A percentile compares a stretch with the other conserved stretches of the same genome.
phyloP scores from a whole-genome alignment of 2,329 filamentous ascomycete genomes.

The Phialocephala sp. region DNA sequence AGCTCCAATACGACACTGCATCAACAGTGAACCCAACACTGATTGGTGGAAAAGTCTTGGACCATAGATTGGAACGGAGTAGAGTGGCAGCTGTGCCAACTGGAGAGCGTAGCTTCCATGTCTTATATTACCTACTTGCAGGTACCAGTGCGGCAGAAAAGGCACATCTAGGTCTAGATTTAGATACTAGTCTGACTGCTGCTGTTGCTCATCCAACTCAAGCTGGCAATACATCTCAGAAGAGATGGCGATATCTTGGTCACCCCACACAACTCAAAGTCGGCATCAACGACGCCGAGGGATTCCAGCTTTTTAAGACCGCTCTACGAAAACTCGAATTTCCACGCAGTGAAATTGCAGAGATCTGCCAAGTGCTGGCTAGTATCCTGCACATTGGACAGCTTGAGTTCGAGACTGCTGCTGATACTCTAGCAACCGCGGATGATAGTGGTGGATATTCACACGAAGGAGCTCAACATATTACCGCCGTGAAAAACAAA shows the following conservation, averaged over 20 bases:
- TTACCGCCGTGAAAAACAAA: slow-evolving; percentile 92
- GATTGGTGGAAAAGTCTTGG: slow-evolving; percentile 91
- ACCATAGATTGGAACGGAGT: slow-evolving; percentile 91
- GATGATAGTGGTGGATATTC: slow-evolving; percentile 97
- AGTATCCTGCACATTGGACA: slow-evolving; percentile 97
- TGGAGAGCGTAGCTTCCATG: slow-evolving; percentile 94
- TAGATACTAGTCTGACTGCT: slow-evolving; percentile 51
- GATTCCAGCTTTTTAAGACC: slow-evolving; percentile 97
- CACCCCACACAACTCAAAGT: slow-evolving; percentile 97
- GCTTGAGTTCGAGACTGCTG: slow-evolving; percentile 86
- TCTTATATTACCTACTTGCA: slow-evolving; percentile 92
- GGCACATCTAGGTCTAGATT: slow-evolving; percentile 72
- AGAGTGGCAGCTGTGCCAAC: slow-evolving; percentile 91
- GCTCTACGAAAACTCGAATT: slow-evolving; percentile 94
- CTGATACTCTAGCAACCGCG: slow-evolving; percentile 76
- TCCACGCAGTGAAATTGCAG: slow-evolving; percentile 88
- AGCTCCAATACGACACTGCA: slow-evolving; percentile 94
- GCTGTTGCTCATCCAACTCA: slow-evolving; percentile 45
- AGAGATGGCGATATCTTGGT: slow-evolving; percentile 94
- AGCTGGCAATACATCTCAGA: slow-evolving; percentile 58
- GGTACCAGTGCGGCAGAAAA: slow-evolving; percentile 93
- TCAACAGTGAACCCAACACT: slow-evolving; percentile 83
- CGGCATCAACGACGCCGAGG: slow-evolving; percentile 93
- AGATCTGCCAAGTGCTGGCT: slow-evolving; percentile 94
- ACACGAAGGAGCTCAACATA: slow-evolving; percentile 85